Evolutionary conservation across 352 stramenopile species (phyloP).

Genomic region (Phytophthora fragariaefolia): DNA sequence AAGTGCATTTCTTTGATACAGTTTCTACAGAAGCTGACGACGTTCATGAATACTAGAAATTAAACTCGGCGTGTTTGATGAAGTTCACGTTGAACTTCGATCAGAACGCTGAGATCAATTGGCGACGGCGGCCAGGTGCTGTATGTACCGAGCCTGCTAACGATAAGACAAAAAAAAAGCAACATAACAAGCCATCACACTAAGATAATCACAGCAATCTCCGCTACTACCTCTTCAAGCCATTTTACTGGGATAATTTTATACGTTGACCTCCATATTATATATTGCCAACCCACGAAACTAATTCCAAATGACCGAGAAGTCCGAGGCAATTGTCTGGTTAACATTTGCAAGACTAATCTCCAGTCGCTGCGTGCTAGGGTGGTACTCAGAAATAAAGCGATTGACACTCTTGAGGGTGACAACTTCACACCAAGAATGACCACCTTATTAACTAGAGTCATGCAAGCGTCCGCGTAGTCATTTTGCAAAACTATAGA

Average conservation of each 20-base stretch:
- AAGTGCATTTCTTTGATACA: not conserved
- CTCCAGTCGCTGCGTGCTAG: conserved; percentile 34
- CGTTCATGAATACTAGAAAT: conserved; percentile 41
- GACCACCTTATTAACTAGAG: conserved; percentile 1
- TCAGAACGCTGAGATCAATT: conserved; percentile 62
- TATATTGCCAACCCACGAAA: not conserved
- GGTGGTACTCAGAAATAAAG: conserved; percentile 35
- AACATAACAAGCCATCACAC: not conserved
- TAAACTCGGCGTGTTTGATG: conserved; percentile 74
- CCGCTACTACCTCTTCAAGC: not conserved
- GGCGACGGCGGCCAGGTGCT: conserved; percentile 31
- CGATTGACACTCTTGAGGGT: conserved; percentile 36
- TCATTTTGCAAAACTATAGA: not conserved
- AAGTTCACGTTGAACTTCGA: conserved; percentile 85
- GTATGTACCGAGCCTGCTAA: conserved; percentile 8
- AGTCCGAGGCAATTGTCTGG: conserved; percentile 35
- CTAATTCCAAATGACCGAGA: conserved; percentile 37
- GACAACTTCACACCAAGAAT: conserved; percentile 8
- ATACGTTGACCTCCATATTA: too few species aligned
- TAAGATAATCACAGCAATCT: not conserved
- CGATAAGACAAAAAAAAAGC: not conserved
- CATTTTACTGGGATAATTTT: too few species aligned
- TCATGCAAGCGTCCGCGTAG: not conserved
- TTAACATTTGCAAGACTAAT: conserved; percentile 31
- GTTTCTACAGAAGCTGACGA: not conserved